Evolutionary conservation across 768 basidiomycete genomes (phyloP), one percentile per base, ranked within the genome.

Genomic region (Podaxis rugospora): DNA sequence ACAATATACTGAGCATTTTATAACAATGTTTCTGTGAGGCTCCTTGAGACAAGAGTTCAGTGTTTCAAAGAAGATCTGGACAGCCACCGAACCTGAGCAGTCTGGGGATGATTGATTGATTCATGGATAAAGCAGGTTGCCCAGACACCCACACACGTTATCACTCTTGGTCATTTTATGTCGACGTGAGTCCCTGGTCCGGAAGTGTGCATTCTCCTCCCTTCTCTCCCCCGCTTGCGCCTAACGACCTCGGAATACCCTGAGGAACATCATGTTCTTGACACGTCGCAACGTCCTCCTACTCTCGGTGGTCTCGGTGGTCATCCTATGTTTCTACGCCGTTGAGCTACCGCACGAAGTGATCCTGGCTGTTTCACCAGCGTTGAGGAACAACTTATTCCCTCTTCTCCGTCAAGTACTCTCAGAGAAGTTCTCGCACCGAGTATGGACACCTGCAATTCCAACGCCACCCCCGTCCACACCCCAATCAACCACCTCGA

Each of bases 371-470:
- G 23, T 13, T 11, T 14, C 21, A 27, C 2, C 28, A 5, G 13
- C 21, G 27, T 21, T 61, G 35, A 61, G 40, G 28, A 9, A 1
- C 16, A 40, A 25, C 49, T 11, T 51, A 16, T 6, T 51, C 18
- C 49, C 57, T 7, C n/a, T 61, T 27, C 42, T 61, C 55, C 59
- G 59, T 36, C 52, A 55, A 37, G 25, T 54, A 25, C 1, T 60
- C 3, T 40, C 51, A n/a, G 51, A 52, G 27, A 46, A 32, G 10
- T n/a, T 52, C 9, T 18, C 59, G 2, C 40, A 40, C n/a, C 51
- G 23, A 44, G 14, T 32, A 53, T 36, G 42, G 51, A 10, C 23
- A 18, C 5, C 51, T 5, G 13, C 42, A n/a, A 18, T 44, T 44
- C 16, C 42, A 44, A 3, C 42, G 9, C 4, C 13, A 21, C 16